Evolutionary conservation across 176 grass and related monocot genomes (phyloP), one percentile per base, ranked within the genome.

Genomic region (Elymus sibiricus): DNA sequence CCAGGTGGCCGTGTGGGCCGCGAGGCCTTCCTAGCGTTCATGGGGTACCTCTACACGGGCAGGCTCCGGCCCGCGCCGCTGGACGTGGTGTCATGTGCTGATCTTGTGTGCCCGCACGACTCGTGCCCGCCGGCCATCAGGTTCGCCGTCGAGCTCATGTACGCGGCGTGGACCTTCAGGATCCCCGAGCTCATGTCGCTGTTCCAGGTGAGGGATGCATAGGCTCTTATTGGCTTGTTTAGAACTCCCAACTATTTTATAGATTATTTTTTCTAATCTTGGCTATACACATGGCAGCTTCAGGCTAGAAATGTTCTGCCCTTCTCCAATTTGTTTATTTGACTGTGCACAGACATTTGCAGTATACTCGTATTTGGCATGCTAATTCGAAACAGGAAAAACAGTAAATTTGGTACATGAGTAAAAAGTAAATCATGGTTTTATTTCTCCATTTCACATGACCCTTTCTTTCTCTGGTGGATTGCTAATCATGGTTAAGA

Each of bases 1-100:
- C 76, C 92, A 3, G 78, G 34, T 1, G 92, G 86, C 2, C 88
- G 69, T 76, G 92, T 98, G 40, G 91, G 96, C 17, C 86, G 86
- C 38, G 96, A 98, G 29, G 94, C 96, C 51, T 94, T 98, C 84
- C 88, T 86, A 71, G 84, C 77, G 59, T 80, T 95, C 78, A 84
- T 91, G 66, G 78, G 84, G 15, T 98, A 98, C 82, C 55, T 98
- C 58, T 98, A 98, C 83, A 95, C 96, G 5, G 96, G 93, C 59
- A 98, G 86, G 84, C 84, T 98, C 86, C 76, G 86, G 60, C 56
- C 78, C 0, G 56, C 84, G 1, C 90, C 92, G 67, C 31, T 4
- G 6, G 96, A 95, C 51, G 93, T 92, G 3, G 84, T 95, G 56
- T 69, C 91, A 3, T 98, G 96, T 58, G 96, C 89, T 11, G 93